phyloP scores from a whole-genome alignment of 208 protist genomes.

The Acanthamoeba triangularis region DNA sequence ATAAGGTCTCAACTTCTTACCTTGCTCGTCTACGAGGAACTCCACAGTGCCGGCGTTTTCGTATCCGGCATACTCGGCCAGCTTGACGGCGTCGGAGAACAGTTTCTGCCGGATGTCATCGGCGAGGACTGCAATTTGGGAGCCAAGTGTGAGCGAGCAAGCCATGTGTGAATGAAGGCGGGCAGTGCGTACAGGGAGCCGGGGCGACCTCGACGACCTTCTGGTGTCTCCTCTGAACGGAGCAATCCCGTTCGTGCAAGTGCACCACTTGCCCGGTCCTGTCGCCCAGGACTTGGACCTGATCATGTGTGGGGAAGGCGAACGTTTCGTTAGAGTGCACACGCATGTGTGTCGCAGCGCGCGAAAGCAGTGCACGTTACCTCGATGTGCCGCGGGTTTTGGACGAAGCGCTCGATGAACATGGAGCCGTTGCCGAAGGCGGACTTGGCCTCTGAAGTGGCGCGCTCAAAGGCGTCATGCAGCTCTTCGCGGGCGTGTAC shows the following conservation, averaged over 20 bases:
- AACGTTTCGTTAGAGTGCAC: background rate
- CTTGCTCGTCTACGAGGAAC: conserved; percentile 96
- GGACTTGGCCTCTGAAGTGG: conserved; percentile 93
- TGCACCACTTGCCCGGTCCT: conserved; percentile 95
- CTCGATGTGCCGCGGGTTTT: conserved; percentile 87
- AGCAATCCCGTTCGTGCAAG: conserved; percentile 97
- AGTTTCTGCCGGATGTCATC: conserved; percentile 90
- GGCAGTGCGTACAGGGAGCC: conserved; percentile 76
- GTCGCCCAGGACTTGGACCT: conserved; percentile 94
- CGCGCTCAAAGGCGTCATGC: conserved; percentile 84
- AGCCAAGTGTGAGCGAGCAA: background rate
- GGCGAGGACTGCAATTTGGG: background rate
- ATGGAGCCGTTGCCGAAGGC: conserved; percentile 96
- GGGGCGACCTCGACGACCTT: conserved; percentile 93
- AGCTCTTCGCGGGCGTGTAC: conserved; percentile 47
- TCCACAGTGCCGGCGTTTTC: conserved; percentile 98
- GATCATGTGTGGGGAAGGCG: background rate
- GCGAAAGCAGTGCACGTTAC: background rate
- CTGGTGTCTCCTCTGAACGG: conserved; percentile 97
- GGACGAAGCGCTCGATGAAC: conserved; percentile 96
- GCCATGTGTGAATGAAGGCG: background rate
- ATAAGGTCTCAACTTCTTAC: conserved; percentile 37
- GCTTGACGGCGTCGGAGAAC: conserved; percentile 92
- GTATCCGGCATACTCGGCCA: conserved; percentile 95
- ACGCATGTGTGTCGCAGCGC: background rate